These are phyloP conservation scores for Stephanodiscus minutulus DNA, from an alignment of 108 stramenopile species.

Conservation along the genomic window DNA sequence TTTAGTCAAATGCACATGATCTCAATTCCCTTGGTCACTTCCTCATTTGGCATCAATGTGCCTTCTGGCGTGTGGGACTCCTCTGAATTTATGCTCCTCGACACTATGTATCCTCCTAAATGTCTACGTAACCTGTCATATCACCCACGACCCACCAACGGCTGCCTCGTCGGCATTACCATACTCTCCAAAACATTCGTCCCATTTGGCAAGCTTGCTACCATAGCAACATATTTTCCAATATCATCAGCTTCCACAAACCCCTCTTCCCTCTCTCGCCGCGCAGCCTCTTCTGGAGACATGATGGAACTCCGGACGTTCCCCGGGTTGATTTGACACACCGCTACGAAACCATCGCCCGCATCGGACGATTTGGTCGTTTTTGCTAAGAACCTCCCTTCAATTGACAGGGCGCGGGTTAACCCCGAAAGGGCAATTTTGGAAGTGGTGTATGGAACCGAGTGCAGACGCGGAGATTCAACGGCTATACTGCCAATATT, in stretches of 20 bases:
- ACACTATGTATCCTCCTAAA: too few relatives aligned
- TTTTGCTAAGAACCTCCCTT: slow-evolving; percentile 29
- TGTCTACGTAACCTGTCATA: background rate
- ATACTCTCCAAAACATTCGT: slow-evolving; percentile 47
- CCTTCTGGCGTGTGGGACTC: too few relatives aligned
- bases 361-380: slow-evolving; percentile 33
- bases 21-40: too few relatives aligned
- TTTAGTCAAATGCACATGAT: too few relatives aligned
- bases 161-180: slow-evolving; percentile 47
- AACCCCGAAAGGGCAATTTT: slow-evolving; percentile 44
- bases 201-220: slow-evolving; percentile 44
- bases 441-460: slow-evolving; percentile 43
- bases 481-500: slow-evolving; percentile 48
- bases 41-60: too few relatives aligned
- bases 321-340: slow-evolving; percentile 49
- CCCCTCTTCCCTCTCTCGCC: slow-evolving; percentile 42
- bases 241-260: slow-evolving; percentile 50
- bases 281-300: slow-evolving; percentile 34
- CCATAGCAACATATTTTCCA: slow-evolving; percentile 33
- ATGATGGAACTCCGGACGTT: slow-evolving; percentile 50
- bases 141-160: slow-evolving; percentile 50
- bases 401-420: slow-evolving; percentile 32
- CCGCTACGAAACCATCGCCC: slow-evolving; percentile 26
- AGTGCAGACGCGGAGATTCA: slow-evolving; percentile 40
- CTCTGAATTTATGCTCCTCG: too few relatives aligned